Conservation (phyloP, 1,139 yeast genomes). For the Magnusiomyces magnusii region DNA sequence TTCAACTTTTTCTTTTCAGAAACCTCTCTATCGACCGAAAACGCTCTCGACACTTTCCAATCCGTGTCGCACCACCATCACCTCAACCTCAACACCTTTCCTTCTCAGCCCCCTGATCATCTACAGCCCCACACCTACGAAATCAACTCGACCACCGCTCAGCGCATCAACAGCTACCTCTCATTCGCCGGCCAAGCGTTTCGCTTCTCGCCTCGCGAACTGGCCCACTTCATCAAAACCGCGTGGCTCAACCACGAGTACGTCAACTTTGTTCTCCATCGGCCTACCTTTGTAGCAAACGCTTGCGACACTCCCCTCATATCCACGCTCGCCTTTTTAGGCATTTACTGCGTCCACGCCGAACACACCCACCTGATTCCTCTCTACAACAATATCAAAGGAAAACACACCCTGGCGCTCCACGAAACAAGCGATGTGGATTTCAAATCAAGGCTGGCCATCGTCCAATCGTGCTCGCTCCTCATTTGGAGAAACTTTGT, state of each 20-base stretch:
- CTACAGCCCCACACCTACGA: neutral
- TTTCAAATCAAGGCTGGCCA: neutral
- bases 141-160: neutral
- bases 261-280: conserved; percentile 32
- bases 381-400: conserved; percentile 4
- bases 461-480: neutral
- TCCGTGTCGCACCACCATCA: conserved; percentile 4
- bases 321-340: conserved; percentile 34
- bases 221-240: conserved; percentile 15
- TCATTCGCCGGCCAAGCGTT: neutral
- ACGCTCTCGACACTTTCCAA: conserved; percentile 8
- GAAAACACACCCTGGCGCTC: conserved; percentile 15
- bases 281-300: conserved; percentile 36
- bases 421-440: neutral
- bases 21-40: neutral
- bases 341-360: conserved; percentile 30
- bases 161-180: neutral
- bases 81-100: neutral
- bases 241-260: conserved; percentile 21
- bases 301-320: conserved; percentile 30
- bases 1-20: conserved; percentile 10
- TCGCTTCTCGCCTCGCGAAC: neutral
- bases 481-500: conserved; percentile 1
- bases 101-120: neutral
- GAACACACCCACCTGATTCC: neutral